Evolutionary conservation across 371 early-diverging fungal genomes (phyloP).

Genomic region (Mortierella sp.): DNA sequence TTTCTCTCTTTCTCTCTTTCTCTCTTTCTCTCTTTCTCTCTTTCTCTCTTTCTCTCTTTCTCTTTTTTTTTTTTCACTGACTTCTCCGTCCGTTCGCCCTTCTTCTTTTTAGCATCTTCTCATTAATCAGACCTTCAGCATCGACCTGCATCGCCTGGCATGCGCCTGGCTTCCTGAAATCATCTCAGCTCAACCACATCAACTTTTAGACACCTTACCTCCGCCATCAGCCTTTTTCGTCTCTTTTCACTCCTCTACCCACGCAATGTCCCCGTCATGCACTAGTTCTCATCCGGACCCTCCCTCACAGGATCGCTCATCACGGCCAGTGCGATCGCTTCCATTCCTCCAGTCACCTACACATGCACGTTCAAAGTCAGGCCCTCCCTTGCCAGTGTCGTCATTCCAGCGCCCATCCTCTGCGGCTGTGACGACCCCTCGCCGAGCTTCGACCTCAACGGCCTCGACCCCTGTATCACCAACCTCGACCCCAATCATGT

Average conservation of each 20-base stretch:
- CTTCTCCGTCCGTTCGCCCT: background rate
- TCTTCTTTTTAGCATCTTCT: background rate
- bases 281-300: slow-evolving; percentile 7
- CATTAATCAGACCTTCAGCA: background rate
- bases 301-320: slow-evolving; percentile 5
- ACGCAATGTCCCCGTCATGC: background rate
- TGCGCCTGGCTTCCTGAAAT: background rate
- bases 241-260: background rate
- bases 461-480: slow-evolving; percentile 1
- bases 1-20: background rate
- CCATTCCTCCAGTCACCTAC: slow-evolving; percentile 34
- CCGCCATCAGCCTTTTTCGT: too few species aligned
- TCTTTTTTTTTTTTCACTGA: slow-evolving; percentile 2
- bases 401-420: background rate
- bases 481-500: slow-evolving; percentile 15
- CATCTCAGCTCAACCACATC: background rate
- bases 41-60: background rate
- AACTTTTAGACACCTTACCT: too few species aligned
- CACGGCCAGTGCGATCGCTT: background rate
- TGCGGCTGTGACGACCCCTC: slow-evolving; percentile 2
- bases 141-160: background rate
- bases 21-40: slow-evolving; percentile 3
- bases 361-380: slow-evolving; percentile 37
- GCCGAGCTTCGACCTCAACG: background rate
- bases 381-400: background rate